Evolutionary conservation across 257 asterid species (phyloP).

Genomic region (Petrea volubilis): DNA sequence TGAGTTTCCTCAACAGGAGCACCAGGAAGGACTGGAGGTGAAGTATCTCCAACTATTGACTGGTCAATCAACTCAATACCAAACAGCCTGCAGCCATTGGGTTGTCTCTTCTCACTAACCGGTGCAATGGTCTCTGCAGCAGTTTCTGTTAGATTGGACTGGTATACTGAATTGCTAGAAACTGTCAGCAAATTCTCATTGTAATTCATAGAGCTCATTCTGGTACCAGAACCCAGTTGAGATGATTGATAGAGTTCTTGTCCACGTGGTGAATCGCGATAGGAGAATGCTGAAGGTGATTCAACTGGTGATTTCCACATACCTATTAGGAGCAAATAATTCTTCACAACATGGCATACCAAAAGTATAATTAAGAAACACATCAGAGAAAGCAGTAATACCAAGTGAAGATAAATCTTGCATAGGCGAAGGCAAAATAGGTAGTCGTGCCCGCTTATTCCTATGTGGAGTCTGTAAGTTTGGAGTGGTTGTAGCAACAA

Average conservation of each 20-base stretch:
- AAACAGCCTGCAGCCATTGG: conserved; percentile 72
- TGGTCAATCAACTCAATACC: conserved; percentile 76
- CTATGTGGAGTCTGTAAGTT: conserved; percentile 79
- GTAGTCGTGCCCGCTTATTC: conserved; percentile 79
- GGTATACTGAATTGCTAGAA: conserved; percentile 25
- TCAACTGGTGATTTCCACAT: conserved; percentile 70
- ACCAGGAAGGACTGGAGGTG: conserved; percentile 41
- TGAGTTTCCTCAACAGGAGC: conserved; percentile 53
- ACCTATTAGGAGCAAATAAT: conserved; percentile 43
- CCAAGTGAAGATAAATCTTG: conserved; percentile 73
- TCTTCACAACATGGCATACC: not conserved
- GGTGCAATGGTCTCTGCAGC: conserved; percentile 44
- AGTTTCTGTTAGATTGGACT: conserved; percentile 33
- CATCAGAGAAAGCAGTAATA: conserved; percentile 29
- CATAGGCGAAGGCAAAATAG: conserved; percentile 57
- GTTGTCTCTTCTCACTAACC: conserved; percentile 66
- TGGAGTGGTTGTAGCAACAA: conserved; percentile 66
- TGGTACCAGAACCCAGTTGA: conserved; percentile 47
- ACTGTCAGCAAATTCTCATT: conserved; percentile 31
- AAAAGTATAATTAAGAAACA: conserved; percentile 9
- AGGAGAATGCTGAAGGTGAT: conserved; percentile 50
- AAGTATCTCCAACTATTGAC: conserved; percentile 52
- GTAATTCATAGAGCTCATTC: conserved; percentile 38
- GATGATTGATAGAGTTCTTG: conserved; percentile 63
- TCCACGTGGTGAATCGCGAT: conserved; percentile 48